phyloP scores from a whole-genome alignment of 1,284 basidiomycete genomes.

The Marasmius tenuissimus region DNA sequence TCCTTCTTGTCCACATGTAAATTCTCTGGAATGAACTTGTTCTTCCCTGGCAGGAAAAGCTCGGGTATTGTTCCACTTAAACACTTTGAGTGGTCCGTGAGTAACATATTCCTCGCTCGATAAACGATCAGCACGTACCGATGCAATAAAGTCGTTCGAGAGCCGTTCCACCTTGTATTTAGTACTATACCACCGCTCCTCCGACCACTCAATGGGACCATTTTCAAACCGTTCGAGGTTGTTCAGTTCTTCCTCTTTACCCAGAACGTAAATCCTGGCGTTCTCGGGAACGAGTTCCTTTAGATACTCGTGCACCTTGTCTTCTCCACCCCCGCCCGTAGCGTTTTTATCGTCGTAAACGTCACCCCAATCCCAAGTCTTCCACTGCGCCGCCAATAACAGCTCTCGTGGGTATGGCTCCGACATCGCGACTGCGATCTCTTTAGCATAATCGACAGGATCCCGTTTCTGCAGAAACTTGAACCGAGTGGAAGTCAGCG shows the following conservation, averaged over 20 bases:
- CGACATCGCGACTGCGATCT: constrained; percentile 75
- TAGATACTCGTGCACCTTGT: constrained; percentile 66
- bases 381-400: constrained; percentile 71
- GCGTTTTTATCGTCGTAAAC: constrained; percentile 41
- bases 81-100: not conserved
- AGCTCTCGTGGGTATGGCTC: constrained; percentile 81
- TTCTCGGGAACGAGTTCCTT: constrained; percentile 60
- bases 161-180: constrained; percentile 74
- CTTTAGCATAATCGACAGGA: constrained; percentile 83
- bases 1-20: constrained; percentile 79
- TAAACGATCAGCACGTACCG: constrained; percentile 43
- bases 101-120: not conserved
- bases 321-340: constrained; percentile 31
- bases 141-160: constrained; percentile 59
- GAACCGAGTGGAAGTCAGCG: constrained; percentile 79
- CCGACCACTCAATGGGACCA: constrained; percentile 53
- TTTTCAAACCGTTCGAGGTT: constrained; percentile 43
- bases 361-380: constrained; percentile 73
- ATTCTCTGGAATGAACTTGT: constrained; percentile 87
- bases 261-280: constrained; percentile 76
- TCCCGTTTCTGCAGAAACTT: constrained; percentile 86
- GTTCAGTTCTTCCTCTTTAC: constrained; percentile 66
- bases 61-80: constrained; percentile 40
- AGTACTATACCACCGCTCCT: constrained; percentile 87
- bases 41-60: constrained; percentile 80